Evolutionary conservation across 2,329 filamentous ascomycete genomes (phyloP).

Genomic region (Cladosporium oxysporum): DNA sequence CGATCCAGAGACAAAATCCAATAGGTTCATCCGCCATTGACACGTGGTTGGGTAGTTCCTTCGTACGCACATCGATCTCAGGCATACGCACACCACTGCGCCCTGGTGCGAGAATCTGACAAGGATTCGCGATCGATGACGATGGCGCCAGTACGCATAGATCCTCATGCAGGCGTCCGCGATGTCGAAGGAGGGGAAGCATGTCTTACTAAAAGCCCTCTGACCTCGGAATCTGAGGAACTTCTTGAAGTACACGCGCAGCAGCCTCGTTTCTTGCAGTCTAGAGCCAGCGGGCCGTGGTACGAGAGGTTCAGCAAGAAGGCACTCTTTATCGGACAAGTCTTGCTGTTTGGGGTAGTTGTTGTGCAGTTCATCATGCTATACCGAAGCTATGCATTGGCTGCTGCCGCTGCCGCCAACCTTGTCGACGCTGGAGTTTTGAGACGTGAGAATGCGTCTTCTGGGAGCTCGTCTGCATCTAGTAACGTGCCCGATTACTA

Average conservation of each 20-base stretch:
- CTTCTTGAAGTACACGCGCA: background rate
- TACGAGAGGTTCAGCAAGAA: slow-evolving; percentile 17
- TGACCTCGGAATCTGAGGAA: slow-evolving; percentile 5
- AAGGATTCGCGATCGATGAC: background rate
- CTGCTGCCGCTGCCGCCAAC: slow-evolving; percentile 27
- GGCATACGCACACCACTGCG: background rate
- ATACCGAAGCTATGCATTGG: slow-evolving; percentile 36
- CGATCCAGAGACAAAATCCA: background rate
- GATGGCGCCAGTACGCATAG: background rate
- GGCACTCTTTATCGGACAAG: slow-evolving; percentile 23
- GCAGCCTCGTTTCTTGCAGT: slow-evolving; percentile 8
- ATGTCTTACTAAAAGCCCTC: slow-evolving; percentile 1
- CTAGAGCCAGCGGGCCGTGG: background rate
- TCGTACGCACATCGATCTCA: slow-evolving; percentile 1
- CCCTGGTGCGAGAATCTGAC: background rate
- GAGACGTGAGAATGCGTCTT: slow-evolving; percentile 24
- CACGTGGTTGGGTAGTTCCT: background rate
- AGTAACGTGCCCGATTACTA: slow-evolving; percentile 61
- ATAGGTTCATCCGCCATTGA: background rate
- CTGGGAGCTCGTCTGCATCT: slow-evolving; percentile 22
- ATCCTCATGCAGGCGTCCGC: slow-evolving; percentile 2
- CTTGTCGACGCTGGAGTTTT: slow-evolving; percentile 29
- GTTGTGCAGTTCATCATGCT: slow-evolving; percentile 35
- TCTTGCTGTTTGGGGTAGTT: slow-evolving; percentile 32
- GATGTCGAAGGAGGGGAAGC: slow-evolving; percentile 14